Percentiles rank a stretch among this genome's conserved stretches.
phyloP scores from a whole-genome alignment of 371 early-diverging fungal genomes.

The Chytridiales sp. region DNA sequence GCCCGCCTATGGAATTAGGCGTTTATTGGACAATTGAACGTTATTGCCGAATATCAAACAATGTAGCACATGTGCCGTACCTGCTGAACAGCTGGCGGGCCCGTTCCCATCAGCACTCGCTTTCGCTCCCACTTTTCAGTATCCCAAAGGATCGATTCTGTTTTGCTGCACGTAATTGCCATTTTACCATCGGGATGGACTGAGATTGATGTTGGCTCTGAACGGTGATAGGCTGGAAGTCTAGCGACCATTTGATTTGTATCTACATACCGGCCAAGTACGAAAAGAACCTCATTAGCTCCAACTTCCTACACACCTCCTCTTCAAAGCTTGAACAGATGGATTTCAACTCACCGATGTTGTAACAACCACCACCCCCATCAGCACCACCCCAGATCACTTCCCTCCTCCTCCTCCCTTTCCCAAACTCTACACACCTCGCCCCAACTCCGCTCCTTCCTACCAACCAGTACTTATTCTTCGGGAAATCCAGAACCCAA shows the following conservation, averaged over 20 bases:
- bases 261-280: constrained; percentile 26
- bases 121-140: constrained; percentile 49
- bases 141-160: constrained; percentile 53
- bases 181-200: constrained; percentile 44
- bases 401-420: constrained; percentile 39
- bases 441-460: constrained; percentile 49
- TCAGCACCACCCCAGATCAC: constrained; percentile 48
- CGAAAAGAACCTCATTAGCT: too few species aligned
- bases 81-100: constrained; percentile 42
- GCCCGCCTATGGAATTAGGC: constrained; percentile 27
- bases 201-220: constrained; percentile 32
- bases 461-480: constrained; percentile 49
- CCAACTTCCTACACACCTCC: too few species aligned
- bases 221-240: constrained; percentile 43
- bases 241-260: constrained; percentile 46
- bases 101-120: constrained; percentile 43
- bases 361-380: constrained; percentile 48
- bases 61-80: constrained; percentile 9
- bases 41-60: neutral
- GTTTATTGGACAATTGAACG: neutral
- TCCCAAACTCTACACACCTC: constrained; percentile 46
- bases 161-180: constrained; percentile 35
- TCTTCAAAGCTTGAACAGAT: neutral
- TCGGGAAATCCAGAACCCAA: constrained; percentile 41
- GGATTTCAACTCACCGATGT: constrained; percentile 40